phyloP scores from a whole-genome alignment of 2,329 filamentous ascomycete genomes.

The Trichoderma afroharzianum region DNA sequence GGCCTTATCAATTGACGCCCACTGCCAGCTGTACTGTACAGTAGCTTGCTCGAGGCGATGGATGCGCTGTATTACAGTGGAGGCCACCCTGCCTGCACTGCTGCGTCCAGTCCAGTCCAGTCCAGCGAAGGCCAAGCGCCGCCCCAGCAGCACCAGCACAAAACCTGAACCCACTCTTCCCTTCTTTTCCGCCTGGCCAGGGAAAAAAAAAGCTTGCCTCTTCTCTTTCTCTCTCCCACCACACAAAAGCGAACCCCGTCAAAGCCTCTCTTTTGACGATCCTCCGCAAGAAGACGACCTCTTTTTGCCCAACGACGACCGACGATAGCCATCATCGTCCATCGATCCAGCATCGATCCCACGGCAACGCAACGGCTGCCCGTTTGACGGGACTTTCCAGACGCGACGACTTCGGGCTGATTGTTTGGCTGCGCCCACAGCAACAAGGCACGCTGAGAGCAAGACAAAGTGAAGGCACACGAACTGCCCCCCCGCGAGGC shows the following conservation, averaged over 20 bases:
- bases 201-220: conserved; percentile 18
- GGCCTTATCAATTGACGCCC: not conserved
- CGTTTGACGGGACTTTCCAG: conserved; percentile 1
- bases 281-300: not conserved
- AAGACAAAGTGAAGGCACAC: conserved; percentile 2
- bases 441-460: not conserved
- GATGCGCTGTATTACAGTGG: not conserved
- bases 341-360: not conserved
- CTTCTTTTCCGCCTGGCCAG: conserved; percentile 11
- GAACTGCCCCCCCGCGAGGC: conserved; percentile 17
- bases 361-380: not conserved
- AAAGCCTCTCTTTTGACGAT: not conserved
- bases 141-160: conserved; percentile 8
- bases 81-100: not conserved
- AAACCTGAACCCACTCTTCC: conserved; percentile 18
- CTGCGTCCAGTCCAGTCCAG: not conserved
- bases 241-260: conserved; percentile 2
- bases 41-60: not conserved
- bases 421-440: conserved; percentile 1
- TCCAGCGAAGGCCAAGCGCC: not conserved
- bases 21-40: not conserved
- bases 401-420: conserved; percentile 16
- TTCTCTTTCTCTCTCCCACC: conserved; percentile 9
- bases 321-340: conserved; percentile 18
- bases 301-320: conserved; percentile 14